Conservation (phyloP, 441 rosid genomes). For the Gossypium aridum region DNA sequence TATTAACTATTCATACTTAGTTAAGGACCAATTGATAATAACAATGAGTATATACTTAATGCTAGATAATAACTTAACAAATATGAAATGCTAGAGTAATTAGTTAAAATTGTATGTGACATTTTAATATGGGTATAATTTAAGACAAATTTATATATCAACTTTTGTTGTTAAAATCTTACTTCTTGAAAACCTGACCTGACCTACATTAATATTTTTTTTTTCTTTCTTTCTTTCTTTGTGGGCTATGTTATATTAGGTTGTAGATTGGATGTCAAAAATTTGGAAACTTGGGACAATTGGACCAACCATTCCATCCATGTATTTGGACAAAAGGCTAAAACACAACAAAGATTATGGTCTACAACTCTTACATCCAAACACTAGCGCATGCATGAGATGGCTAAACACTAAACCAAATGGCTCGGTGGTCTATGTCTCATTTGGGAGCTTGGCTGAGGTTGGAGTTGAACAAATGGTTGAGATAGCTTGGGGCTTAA, state of each 20-base stretch:
- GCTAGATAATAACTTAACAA: too few species aligned
- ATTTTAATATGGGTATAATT: background rate
- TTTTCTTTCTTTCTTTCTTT: background rate
- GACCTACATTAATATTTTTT: background rate
- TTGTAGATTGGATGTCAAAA: background rate
- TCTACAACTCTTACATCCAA: background rate
- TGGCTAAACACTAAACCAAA: background rate
- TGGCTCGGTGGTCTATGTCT: background rate
- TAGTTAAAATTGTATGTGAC: too few species aligned
- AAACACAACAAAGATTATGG: background rate
- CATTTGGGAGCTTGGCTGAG: background rate
- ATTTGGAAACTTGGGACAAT: background rate
- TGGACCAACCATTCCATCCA: background rate
- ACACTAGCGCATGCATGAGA: background rate
- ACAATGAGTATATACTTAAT: too few species aligned
- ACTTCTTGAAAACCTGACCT: background rate
- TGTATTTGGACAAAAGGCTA: background rate
- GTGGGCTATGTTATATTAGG: background rate
- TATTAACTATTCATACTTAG: too few species aligned
- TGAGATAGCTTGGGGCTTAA: background rate
- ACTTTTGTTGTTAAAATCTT: too few species aligned
- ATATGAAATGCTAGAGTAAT: too few species aligned
- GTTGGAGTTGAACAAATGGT: background rate
- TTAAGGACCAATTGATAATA: too few species aligned
- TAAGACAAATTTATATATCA: background rate